These are phyloP conservation scores for Alloascoidea hylecoeti DNA, from an alignment of 805 yeast species.

Conservation along the genomic window DNA sequence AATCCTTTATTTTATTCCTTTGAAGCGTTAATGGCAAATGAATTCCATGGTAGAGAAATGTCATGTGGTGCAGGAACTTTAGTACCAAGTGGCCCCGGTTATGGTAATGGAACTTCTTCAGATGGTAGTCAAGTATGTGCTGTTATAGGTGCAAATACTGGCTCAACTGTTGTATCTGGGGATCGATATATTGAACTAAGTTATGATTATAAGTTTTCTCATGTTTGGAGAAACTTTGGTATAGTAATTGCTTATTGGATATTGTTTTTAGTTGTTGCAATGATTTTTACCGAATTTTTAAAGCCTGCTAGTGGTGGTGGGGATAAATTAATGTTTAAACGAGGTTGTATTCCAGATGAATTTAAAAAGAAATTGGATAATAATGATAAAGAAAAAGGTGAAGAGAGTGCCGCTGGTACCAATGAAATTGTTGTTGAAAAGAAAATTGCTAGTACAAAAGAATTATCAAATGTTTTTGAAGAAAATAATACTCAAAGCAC, in stretches of 20 bases:
- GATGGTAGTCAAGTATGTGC: slow-evolving; percentile 36
- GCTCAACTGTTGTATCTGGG: slow-evolving; percentile 40
- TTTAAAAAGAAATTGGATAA: slow-evolving; percentile 17
- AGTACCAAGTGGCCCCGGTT: slow-evolving; percentile 49
- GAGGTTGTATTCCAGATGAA: slow-evolving; percentile 20
- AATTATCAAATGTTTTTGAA: slow-evolving; percentile 11
- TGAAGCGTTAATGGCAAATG: slow-evolving; percentile 52
- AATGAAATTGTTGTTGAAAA: slow-evolving; percentile 15
- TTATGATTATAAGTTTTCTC: slow-evolving; percentile 36
- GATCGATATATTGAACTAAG: slow-evolving; percentile 33
- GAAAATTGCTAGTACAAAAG: background rate
- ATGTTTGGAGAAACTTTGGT: slow-evolving; percentile 77
- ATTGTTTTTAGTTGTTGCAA: slow-evolving; percentile 18
- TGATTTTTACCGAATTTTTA: slow-evolving; percentile 18
- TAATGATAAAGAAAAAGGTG: slow-evolving; percentile 20
- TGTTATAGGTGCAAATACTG: slow-evolving; percentile 44
- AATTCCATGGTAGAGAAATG: slow-evolving; percentile 43
- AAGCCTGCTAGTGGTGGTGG: slow-evolving; percentile 16
- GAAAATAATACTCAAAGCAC: slow-evolving; percentile 19
- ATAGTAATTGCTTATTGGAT: slow-evolving; percentile 37
- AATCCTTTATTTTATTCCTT: slow-evolving; percentile 44
- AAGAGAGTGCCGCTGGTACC: slow-evolving; percentile 8
- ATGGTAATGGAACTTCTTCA: slow-evolving; percentile 23
- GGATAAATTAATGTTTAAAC: slow-evolving; percentile 16
- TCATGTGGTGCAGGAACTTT: slow-evolving; percentile 36